phyloP scores from a whole-genome alignment of 1,284 basidiomycete genomes.

The Cutaneotrichosporon sp. region DNA sequence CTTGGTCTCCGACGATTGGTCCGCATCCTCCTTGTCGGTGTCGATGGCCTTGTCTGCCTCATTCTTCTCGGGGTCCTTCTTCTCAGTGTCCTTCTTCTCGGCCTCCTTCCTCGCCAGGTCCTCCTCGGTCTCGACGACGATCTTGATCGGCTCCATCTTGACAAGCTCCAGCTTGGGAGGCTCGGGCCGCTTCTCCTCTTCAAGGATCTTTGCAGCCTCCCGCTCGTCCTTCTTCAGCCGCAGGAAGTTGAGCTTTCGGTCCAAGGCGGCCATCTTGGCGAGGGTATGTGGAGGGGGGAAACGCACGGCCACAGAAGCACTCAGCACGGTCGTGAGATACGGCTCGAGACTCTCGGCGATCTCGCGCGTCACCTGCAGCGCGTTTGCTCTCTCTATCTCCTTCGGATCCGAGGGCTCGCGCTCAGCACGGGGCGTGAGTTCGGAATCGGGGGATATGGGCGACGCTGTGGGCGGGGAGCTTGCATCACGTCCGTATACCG shows the following conservation, averaged over 20 bases:
- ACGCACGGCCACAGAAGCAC: constrained; percentile 81
- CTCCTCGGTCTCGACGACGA: constrained; percentile 12
- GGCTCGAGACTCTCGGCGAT: constrained; percentile 74
- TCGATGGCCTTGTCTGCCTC: background rate
- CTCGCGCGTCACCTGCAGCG: constrained; percentile 38
- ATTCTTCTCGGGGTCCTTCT: background rate
- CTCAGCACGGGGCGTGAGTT: background rate
- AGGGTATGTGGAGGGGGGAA: constrained; percentile 88
- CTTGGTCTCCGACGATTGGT: constrained; percentile 10
- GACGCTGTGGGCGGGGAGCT: constrained; percentile 13
- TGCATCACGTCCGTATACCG: background rate
- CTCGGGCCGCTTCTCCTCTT: constrained; percentile 62
- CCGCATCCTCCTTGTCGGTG: background rate
- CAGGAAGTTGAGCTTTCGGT: constrained; percentile 66
- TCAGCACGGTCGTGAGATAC: constrained; percentile 80
- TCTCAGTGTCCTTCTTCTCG: background rate
- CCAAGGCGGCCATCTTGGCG: constrained; percentile 78
- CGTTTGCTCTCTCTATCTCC: constrained; percentile 61
- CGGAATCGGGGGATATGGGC: background rate
- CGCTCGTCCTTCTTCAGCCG: constrained; percentile 74
- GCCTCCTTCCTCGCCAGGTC: background rate
- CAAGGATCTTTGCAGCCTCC: constrained; percentile 65
- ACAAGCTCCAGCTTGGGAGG: background rate
- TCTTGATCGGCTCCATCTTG: constrained; percentile 26
- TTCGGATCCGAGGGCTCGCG: constrained; percentile 30